Evolutionary conservation across 163 green algal species (phyloP).

Genomic region (Chloromonas sp.): DNA sequence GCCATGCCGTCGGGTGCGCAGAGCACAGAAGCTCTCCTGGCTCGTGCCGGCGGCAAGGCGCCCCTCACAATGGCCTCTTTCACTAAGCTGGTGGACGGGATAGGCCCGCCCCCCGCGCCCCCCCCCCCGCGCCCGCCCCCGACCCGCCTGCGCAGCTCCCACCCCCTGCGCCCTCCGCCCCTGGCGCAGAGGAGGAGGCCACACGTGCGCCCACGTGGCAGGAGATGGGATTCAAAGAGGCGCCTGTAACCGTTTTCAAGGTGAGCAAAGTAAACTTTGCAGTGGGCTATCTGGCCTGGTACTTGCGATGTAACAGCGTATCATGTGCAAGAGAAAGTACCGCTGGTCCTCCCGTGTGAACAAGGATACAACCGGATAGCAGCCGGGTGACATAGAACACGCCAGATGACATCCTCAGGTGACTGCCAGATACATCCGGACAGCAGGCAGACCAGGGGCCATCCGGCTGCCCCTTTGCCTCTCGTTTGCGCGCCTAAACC

Average conservation of each 20-base stretch:
- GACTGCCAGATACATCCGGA: too few relatives aligned
- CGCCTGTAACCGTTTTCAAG: constrained; percentile 56
- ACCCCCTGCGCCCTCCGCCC: neutral
- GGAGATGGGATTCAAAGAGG: constrained; percentile 63
- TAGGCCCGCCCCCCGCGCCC: constrained; percentile 37
- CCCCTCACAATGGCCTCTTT: constrained; percentile 40
- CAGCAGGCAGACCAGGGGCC: too few relatives aligned
- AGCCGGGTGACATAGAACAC: too few relatives aligned
- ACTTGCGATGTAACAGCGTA: too few relatives aligned
- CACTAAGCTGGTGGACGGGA: constrained; percentile 53
- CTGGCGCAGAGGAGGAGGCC: constrained; percentile 6
- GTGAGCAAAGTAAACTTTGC: neutral
- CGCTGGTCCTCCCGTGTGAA: too few relatives aligned
- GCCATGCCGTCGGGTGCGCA: constrained; percentile 7
- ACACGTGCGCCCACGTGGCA: constrained; percentile 58
- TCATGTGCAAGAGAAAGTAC: too few relatives aligned
- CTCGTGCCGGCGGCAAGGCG: constrained; percentile 39
- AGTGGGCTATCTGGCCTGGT: too few relatives aligned
- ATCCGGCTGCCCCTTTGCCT: too few relatives aligned
- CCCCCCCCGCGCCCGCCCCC: constrained; percentile 37
- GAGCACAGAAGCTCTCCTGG: constrained; percentile 56
- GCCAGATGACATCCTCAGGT: too few relatives aligned
- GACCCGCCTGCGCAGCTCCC: neutral
- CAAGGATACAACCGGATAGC: too few relatives aligned
- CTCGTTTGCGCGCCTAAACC: too few relatives aligned